Evolutionary conservation across 768 basidiomycete genomes (phyloP).

Genomic region (Termitomyces sp.): DNA sequence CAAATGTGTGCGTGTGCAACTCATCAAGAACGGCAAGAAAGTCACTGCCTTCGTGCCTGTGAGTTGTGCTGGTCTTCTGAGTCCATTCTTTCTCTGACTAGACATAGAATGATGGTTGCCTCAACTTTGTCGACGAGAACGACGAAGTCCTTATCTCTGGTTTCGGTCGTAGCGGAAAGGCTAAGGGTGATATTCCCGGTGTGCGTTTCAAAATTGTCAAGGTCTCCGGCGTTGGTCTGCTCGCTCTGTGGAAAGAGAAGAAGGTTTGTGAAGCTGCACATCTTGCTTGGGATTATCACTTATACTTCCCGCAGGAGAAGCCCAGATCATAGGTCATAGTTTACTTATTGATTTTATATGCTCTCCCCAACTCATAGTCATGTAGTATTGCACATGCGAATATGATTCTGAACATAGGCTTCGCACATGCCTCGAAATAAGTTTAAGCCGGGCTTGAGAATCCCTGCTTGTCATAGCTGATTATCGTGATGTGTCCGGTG

Average conservation of each 20-base stretch:
- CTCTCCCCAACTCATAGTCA: constrained; percentile 12
- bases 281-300: not conserved
- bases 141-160: constrained; percentile 99
- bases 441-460: not conserved
- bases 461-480: not conserved
- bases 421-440: not conserved
- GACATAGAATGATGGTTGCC: constrained; percentile 86
- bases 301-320: constrained; percentile 51
- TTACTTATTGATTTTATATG: constrained; percentile 5
- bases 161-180: constrained; percentile 99
- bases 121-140: constrained; percentile 99
- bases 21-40: constrained; percentile 99
- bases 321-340: constrained; percentile 45
- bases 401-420: constrained; percentile 3
- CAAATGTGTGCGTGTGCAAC: constrained; percentile 99
- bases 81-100: not conserved
- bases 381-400: constrained; percentile 14
- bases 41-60: constrained; percentile 99
- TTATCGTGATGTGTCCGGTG: not conserved
- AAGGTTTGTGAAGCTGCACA: constrained; percentile 55
- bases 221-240: constrained; percentile 97
- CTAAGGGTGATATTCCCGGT: constrained; percentile 99
- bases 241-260: constrained; percentile 99
- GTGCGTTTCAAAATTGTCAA: constrained; percentile 99
- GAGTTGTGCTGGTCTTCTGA: constrained; percentile 26